Base-by-base conservation (phyloP, 345 rosid genomes). In the Melastoma malabathricum region DNA sequence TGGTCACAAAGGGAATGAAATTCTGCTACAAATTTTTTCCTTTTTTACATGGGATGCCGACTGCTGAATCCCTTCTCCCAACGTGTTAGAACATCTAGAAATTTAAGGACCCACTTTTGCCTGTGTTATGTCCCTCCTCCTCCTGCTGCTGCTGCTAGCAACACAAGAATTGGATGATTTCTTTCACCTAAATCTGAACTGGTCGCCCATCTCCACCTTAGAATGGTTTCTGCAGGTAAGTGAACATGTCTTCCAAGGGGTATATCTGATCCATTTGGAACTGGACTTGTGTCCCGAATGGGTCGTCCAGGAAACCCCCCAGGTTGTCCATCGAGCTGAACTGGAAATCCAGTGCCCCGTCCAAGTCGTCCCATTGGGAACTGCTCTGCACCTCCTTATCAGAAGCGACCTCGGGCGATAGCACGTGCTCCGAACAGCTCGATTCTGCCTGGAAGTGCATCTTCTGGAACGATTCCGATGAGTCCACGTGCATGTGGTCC, bases 341-440 rank as follows among this genome's bases (percentile, higher is more conserved):
- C 62, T 70, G 56, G 13, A 73, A 56, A 56, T 75, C 70, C 0
- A 72, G 62, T 3, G 53, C 73, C 25, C 47, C 59, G 0, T 59
- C 65, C 0, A 56, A 19, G 39, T 59, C 66, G 10, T 59, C 23
- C 86, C 84, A 72, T 22, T 63, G 72, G 3, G 71, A 67, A 18
- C 72, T 60, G 15, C 90, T 85, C 62, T 77, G 75, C 13, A 68
- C 94, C 75, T 81, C 89, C 66, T 60, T 69, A 47, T 77, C 72
- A 25, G 61, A 59, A 44, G 68, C 51, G 61, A 74, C 54, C 25
- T 75, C 89, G 0, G 85, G 83, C 2, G 90, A 78, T 0, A 76
- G 55, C 65, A 69, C 85, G 44, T 80, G 85, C 63, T 80, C 88
- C 29, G 95, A 86, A 58, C 78, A 57, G 49, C 84, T 82, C 2